These are phyloP conservation scores for Fusarium sp. DNA, from an alignment of 2,329 filamentous ascomycete genomes.

Conservation along the genomic window DNA sequence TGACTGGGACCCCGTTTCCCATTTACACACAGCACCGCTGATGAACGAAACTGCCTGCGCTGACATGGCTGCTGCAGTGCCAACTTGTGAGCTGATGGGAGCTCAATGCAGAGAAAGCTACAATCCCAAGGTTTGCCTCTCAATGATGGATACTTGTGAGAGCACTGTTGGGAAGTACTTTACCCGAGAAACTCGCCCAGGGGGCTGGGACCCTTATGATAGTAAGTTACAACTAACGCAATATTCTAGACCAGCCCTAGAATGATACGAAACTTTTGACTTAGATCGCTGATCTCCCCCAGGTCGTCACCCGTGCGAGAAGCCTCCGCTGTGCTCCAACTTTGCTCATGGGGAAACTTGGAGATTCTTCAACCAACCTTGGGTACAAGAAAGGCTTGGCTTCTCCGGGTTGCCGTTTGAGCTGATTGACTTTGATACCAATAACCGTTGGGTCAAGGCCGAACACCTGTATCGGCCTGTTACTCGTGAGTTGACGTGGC, in stretches of 20 bases:
- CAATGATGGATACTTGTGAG: constrained; percentile 22
- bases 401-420: constrained; percentile 1
- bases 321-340: constrained; percentile 10
- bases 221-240: background rate
- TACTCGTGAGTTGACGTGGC: background rate
- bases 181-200: background rate
- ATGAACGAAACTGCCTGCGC: constrained; percentile 18
- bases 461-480: constrained; percentile 14
- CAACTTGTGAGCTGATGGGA: constrained; percentile 14
- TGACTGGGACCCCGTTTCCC: constrained; percentile 6
- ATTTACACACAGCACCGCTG: background rate
- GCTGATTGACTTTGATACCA: constrained; percentile 20
- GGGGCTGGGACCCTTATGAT: constrained; percentile 31
- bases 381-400: constrained; percentile 27
- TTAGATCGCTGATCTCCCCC: background rate
- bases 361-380: constrained; percentile 19
- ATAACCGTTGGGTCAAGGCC: constrained; percentile 15
- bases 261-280: background rate
- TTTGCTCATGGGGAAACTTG: constrained; percentile 22
- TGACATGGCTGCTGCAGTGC: constrained; percentile 21
- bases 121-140: constrained; percentile 5
- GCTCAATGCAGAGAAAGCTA: background rate
- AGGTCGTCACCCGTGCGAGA: background rate
- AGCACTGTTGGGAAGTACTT: constrained; percentile 9
- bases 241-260: too few species aligned